Evolutionary conservation across 345 rosid species (phyloP), one percentile per base, ranked within the genome.

Genomic region (Rhodamnia argentea): DNA sequence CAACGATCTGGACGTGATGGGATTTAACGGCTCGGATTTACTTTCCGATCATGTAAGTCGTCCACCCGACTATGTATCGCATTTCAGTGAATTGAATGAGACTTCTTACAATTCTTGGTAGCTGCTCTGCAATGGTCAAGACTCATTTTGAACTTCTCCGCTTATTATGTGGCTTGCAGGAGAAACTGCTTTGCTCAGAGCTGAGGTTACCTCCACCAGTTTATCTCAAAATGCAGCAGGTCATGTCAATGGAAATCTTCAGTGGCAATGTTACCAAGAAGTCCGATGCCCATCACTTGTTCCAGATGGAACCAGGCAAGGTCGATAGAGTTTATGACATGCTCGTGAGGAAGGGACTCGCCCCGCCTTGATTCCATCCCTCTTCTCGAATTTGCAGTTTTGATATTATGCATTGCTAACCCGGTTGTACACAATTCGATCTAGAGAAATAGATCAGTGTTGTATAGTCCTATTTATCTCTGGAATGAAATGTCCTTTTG

Each of bases 331-430:
- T 97, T 29, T 96, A 96, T 85, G 98, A 97, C 82, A 94, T 96
- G 93, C 97, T 97, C 57, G 98, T 96, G 89, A 94, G 93, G 88
- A 97, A 97, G 89, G 99, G 99, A 58, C 92, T 97, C 87, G 98
- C 98, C 86, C 94, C 83, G 47, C 87, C 89, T 22, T 87, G 87
- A 87, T 55, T 70, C 47, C 13, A 13, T 37, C 13, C 20, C 81
- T 70, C 47, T 37, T 18, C 13, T 70, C 26, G 1, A 70, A 37
- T 18, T 70, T 70, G 26, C 81, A 10, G 47, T 70, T 70, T 70
- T 70, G 81, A 37, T 37, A 37, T 70, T 70, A 70, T 8, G 10
- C 26, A 3, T 37, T 5, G 47, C 81, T 70, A 70, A 70, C 81
- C 81, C 47, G 5, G 47, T 37, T 70, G 47, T 70, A 18, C 81